These are phyloP conservation scores for Nitzschia palea DNA, from an alignment of 108 stramenopile species.

Conservation along the genomic window DNA sequence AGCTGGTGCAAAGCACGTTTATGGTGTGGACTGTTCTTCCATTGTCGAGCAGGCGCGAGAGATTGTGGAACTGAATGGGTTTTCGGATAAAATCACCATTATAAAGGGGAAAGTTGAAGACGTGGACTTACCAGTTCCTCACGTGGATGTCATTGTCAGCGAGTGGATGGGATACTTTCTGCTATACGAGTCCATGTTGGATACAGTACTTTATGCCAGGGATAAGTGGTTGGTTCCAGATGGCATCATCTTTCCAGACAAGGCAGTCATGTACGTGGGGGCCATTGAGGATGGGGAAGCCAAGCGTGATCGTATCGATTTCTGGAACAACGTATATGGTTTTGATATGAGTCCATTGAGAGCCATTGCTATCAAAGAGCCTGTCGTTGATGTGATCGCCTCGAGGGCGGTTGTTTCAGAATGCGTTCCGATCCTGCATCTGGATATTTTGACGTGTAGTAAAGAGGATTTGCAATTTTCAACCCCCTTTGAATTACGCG, in stretches of 20 bases:
- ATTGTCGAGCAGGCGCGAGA: constrained; percentile 82
- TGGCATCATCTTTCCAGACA: constrained; percentile 90
- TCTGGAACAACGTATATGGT: constrained; percentile 97
- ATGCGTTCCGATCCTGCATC: constrained; percentile 76
- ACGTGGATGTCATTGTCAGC: constrained; percentile 96
- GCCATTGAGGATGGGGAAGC: constrained; percentile 88
- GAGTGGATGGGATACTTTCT: constrained; percentile 99
- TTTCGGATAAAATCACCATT: constrained; percentile 78
- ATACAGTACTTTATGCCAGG: constrained; percentile 90
- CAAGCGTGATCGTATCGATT: constrained; percentile 72
- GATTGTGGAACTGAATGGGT: constrained; percentile 84
- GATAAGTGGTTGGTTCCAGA: constrained; percentile 86
- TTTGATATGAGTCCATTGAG: constrained; percentile 95
- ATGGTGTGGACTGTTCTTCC: constrained; percentile 91
- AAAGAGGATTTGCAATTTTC: constrained; percentile 89
- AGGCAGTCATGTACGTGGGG: constrained; percentile 87
- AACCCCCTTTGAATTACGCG: constrained; percentile 64
- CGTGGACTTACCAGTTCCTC: constrained; percentile 72
- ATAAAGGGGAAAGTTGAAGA: constrained; percentile 93
- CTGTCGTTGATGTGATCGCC: constrained; percentile 95
- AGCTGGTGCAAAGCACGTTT: constrained; percentile 93
- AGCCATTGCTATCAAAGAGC: constrained; percentile 89
- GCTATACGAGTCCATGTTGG: constrained; percentile 97
- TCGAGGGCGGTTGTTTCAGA: constrained; percentile 77
- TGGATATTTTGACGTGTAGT: constrained; percentile 89